phyloP scores from a whole-genome alignment of 2,329 filamentous ascomycete species.

The Colletotrichum liaoningense region DNA sequence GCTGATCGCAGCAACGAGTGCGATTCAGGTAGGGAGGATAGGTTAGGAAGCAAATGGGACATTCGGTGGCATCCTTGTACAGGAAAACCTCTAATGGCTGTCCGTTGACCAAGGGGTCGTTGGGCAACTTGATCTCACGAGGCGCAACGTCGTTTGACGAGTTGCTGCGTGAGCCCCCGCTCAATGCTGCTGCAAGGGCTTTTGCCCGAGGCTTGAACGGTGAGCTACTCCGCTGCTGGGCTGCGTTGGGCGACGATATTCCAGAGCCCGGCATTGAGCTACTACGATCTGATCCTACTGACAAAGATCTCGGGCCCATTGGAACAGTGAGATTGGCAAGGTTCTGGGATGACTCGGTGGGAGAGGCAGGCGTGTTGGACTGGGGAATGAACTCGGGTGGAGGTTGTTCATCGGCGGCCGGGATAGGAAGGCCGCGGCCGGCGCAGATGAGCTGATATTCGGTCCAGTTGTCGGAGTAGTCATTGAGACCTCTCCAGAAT shows the following conservation, averaged over 20 bases:
- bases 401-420: conserved; percentile 84
- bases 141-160: conserved; percentile 79
- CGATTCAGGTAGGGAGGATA: conserved; percentile 96
- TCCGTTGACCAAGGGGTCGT: conserved; percentile 92
- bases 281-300: conserved; percentile 78
- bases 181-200: conserved; percentile 85
- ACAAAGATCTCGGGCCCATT: conserved; percentile 80
- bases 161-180: conserved; percentile 77
- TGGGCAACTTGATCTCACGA: conserved; percentile 82
- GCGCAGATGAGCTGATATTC: conserved; percentile 96
- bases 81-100: conserved; percentile 91
- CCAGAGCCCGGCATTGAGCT: conserved; percentile 67
- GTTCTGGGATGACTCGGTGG: conserved; percentile 67
- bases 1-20: conserved; percentile 94
- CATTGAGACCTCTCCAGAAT: conserved; percentile 94
- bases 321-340: conserved; percentile 82
- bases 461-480: conserved; percentile 89
- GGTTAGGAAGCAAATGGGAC: conserved; percentile 95
- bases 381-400: conserved; percentile 70
- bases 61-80: conserved; percentile 91
- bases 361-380: conserved; percentile 57
- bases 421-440: conserved; percentile 84
- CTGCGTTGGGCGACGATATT: conserved; percentile 64
- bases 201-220: conserved; percentile 87
- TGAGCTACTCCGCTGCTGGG: conserved; percentile 60